These are phyloP conservation scores for Xylaria arbuscula DNA, from an alignment of 2,329 filamentous ascomycete genomes.

Conservation along the genomic window DNA sequence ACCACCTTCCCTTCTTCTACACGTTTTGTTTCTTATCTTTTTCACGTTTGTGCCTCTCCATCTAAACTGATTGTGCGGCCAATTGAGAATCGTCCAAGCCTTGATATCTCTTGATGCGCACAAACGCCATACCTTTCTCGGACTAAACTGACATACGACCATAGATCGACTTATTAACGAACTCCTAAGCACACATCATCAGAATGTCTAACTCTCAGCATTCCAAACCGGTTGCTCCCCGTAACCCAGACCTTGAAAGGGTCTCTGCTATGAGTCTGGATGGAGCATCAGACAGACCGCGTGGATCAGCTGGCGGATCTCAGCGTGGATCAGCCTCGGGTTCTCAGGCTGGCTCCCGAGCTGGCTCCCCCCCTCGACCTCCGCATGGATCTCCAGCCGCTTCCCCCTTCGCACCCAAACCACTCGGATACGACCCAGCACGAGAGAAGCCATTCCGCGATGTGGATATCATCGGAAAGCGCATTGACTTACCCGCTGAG, in stretches of 20 bases:
- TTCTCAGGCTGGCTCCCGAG: slow-evolving; percentile 28
- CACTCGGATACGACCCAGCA: slow-evolving; percentile 37
- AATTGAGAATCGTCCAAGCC: no score
- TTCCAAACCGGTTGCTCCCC: slow-evolving; percentile 4
- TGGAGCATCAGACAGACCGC: slow-evolving; percentile 39
- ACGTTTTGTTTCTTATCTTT: not conserved
- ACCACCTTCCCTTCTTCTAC: not conserved
- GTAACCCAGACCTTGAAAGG: slow-evolving; percentile 27
- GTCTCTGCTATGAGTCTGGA: slow-evolving; percentile 39
- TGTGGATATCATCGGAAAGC: slow-evolving; percentile 54
- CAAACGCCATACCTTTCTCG: no score
- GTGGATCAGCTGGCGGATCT: slow-evolving; percentile 23
- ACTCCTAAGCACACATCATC: not conserved
- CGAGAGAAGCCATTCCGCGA: slow-evolving; percentile 45
- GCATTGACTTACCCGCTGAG: slow-evolving; percentile 69
- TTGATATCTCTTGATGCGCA: no score
- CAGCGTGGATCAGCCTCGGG: slow-evolving; percentile 19
- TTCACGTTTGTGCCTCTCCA: no score
- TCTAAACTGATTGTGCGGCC: no score
- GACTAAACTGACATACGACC: no score
- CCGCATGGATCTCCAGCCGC: not conserved
- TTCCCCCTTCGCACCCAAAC: slow-evolving; percentile 7
- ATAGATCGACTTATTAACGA: no score
- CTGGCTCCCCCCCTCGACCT: slow-evolving; percentile 21
- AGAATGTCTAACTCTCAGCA: slow-evolving; percentile 27